Evolutionary conservation across 805 yeast species (phyloP), one percentile per base, ranked within the genome.

Genomic region (Wickerhamiella spandovensis): DNA sequence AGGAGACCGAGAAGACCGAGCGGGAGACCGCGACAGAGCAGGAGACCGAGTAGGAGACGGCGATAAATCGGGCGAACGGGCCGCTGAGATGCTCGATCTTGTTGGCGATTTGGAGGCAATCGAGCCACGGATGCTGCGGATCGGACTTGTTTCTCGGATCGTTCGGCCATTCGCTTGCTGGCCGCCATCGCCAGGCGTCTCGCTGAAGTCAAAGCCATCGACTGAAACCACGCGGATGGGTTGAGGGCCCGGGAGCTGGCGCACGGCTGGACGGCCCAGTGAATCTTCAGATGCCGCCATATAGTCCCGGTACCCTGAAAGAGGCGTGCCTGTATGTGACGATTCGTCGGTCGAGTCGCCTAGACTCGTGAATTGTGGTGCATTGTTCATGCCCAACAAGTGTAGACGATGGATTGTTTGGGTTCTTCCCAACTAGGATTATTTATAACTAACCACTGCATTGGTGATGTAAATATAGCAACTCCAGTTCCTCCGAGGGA

Each of bases 91-190:
- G 20, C 9, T 17, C 18, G 39, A 35, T 17, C 39, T 35, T 15
- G 39, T 15, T 5, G 39, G 39, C 18, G 39, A 35, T 17, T 17
- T 15, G 39, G 20, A 15, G 7, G 20, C 20, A 35, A 35, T n/a
- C 7, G 39, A 35, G 18, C 18, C 39, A 7, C 39, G 39, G 5
- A 35, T 15, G 39, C 20, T 35, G 20, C 39, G 39, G 13, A 35
- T 35, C 3, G 39, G 39, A 15, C 39, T 35, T 15, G 20, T n/a
- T 17, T 17, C 21, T 71, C 84, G 12, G 55, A 83, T 60, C 78
- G 80, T 22, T 77, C 77, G 59, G 74, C 85, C n/a, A 56, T 62
- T 20, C 50, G 69, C 0, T 60, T 89, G 21, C 66, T 90, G 37
- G 71, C 72, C 37, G 67, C 94, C 45, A 76, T 87, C 60, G 84